These are phyloP conservation scores for Cercospora sp. DNA, from an alignment of 2,329 filamentous ascomycete species.

Conservation along the genomic window DNA sequence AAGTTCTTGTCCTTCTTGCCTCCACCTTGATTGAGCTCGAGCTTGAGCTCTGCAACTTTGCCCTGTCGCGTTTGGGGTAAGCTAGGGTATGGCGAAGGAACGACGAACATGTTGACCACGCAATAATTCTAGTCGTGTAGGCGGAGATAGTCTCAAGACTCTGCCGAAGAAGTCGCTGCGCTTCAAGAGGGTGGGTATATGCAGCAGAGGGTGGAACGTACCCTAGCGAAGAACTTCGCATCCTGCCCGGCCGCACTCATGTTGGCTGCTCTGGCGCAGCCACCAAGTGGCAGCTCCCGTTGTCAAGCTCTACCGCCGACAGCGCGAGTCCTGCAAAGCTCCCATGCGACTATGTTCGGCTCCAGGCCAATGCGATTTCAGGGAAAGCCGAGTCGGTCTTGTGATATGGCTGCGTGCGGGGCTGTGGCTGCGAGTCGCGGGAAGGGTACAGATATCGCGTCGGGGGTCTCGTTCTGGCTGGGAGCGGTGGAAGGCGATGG, in stretches of 20 bases:
- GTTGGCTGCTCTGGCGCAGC: conserved; percentile 30
- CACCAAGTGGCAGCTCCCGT: not conserved
- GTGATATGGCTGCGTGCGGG: conserved; percentile 16
- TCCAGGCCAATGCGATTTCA: conserved; percentile 18
- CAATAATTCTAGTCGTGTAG: not conserved
- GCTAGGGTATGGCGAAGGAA: conserved; percentile 12
- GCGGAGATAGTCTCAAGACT: not conserved
- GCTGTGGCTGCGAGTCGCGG: conserved; percentile 3
- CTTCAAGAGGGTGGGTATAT: conserved; percentile 3
- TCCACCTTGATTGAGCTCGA: conserved; percentile 74
- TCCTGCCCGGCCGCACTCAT: conserved; percentile 78
- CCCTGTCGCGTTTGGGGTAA: conserved; percentile 63
- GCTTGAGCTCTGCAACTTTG: conserved; percentile 95
- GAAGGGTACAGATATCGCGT: not conserved
- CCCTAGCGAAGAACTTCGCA: conserved; percentile 98
- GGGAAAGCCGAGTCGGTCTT: conserved; percentile 8
- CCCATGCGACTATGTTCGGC: conserved; percentile 16
- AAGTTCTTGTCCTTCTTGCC: conserved; percentile 98
- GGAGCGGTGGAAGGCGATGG: not conserved
- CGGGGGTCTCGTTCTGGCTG: not conserved
- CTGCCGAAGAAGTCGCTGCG: not conserved
- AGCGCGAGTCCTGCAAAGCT: conserved; percentile 6
- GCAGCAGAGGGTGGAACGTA: conserved; percentile 53
- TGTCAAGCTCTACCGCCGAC: conserved; percentile 9
- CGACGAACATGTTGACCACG: conserved; percentile 13